Percentiles rank a stretch among this genome's conserved stretches.
Conservation (phyloP, 192 early-diverging fungal genomes). For the Rhizophagus sp. region DNA sequence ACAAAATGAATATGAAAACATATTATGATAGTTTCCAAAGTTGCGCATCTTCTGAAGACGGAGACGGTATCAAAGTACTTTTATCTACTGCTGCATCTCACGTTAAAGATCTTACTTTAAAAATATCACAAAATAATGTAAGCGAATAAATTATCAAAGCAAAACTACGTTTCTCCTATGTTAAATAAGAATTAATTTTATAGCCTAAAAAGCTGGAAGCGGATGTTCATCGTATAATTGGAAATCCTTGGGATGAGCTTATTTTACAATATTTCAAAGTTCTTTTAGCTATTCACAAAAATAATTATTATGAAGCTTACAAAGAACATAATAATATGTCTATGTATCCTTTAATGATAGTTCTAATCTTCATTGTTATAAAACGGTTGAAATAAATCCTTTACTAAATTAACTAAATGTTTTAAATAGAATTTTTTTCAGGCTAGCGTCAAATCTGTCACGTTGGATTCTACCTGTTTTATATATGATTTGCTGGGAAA, state of each 20-base stretch:
- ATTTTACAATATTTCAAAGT: constrained; percentile 43
- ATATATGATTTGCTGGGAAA: constrained; percentile 60
- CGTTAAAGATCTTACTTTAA: neutral
- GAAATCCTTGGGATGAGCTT: constrained; percentile 51
- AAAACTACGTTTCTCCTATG: too few species aligned
- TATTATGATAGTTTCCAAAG: neutral
- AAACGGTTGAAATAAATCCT: neutral
- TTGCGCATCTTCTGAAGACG: neutral
- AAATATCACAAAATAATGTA: neutral
- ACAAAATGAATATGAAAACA: neutral
- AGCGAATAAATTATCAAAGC: neutral
- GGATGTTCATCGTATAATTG: constrained; percentile 2
- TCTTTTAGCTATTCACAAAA: constrained; percentile 28
- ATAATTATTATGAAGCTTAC: constrained; percentile 44
- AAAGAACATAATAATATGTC: constrained; percentile 47
- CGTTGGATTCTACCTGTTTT: constrained; percentile 66
- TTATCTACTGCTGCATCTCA: neutral
- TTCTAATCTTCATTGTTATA: neutral
- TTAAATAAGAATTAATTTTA: neutral
- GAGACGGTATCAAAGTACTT: neutral
- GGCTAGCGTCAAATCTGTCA: constrained; percentile 45
- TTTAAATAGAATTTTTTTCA: constrained; percentile 49
- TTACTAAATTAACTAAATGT: neutral
- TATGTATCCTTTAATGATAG: constrained; percentile 32
- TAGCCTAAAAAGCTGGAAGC: neutral